These are phyloP conservation scores for Aspergillus quadricinctus DNA, from an alignment of 2,329 filamentous ascomycete species.

Conservation along the genomic window DNA sequence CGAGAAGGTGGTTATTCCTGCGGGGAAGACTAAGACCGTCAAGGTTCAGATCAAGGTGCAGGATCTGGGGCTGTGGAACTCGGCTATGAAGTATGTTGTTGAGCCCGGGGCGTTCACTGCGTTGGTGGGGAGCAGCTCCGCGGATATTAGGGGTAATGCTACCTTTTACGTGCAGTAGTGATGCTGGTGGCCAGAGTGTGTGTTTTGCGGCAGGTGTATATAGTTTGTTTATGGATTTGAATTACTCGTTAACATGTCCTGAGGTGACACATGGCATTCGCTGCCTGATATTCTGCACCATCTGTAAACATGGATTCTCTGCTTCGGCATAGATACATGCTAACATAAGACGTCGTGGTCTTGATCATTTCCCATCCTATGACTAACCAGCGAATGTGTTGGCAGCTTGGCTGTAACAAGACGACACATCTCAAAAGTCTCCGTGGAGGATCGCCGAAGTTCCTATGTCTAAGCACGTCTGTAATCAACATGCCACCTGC, in stretches of 20 bases:
- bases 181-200: neutral
- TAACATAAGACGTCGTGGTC: neutral
- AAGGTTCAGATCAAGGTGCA: slow-evolving; percentile 48
- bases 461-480: neutral
- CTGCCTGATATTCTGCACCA: neutral
- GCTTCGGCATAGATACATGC: neutral
- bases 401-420: neutral
- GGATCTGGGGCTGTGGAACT: slow-evolving; percentile 54
- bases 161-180: slow-evolving; percentile 26
- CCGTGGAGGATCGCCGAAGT: neutral
- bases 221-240: neutral
- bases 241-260: neutral
- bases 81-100: slow-evolving; percentile 65
- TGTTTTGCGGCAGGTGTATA: neutral
- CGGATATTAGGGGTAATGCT: slow-evolving; percentile 30
- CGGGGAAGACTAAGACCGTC: slow-evolving; percentile 55
- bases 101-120: slow-evolving; percentile 66
- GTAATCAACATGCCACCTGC: neutral
- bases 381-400: too few relatives aligned
- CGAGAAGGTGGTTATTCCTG: slow-evolving; percentile 58
- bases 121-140: slow-evolving; percentile 52
- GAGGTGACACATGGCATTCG: neutral
- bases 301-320: neutral
- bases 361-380: neutral
- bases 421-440: too few relatives aligned